phyloP scores from a whole-genome alignment of 1,284 basidiomycete species.

The Rhodotorula mucilaginosa region DNA sequence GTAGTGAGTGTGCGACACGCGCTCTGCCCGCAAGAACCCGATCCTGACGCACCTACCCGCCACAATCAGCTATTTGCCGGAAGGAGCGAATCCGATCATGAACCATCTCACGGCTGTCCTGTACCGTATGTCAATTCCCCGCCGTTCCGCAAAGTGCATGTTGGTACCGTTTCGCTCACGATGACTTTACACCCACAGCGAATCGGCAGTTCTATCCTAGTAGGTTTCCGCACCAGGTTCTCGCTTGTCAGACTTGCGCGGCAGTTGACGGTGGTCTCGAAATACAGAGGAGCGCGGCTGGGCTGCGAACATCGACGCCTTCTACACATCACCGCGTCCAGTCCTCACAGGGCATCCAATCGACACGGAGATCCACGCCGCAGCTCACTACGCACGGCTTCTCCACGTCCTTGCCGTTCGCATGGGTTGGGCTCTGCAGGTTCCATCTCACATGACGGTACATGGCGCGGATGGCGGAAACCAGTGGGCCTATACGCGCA shows the following conservation, averaged over 20 bases:
- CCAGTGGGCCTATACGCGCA: background rate
- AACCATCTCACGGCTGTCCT: conserved; percentile 8
- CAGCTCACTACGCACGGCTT: background rate
- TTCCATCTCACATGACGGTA: background rate
- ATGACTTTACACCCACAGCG: background rate
- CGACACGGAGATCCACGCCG: background rate
- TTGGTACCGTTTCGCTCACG: background rate
- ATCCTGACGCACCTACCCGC: background rate
- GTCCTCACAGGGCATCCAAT: background rate
- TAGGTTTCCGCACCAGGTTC: background rate
- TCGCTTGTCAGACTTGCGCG: too few species aligned
- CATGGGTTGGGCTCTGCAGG: background rate
- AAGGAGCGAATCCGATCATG: conserved; percentile 5
- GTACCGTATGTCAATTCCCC: background rate
- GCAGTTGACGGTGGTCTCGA: background rate
- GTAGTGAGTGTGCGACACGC: background rate
- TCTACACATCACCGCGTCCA: conserved; percentile 6
- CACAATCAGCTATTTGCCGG: background rate
- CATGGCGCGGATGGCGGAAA: background rate
- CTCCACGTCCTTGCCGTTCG: background rate
- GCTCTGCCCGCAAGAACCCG: too few species aligned
- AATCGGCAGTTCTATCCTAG: conserved; percentile 18
- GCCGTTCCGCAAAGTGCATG: background rate
- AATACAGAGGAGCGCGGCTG: conserved; percentile 14
- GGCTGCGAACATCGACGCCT: conserved; percentile 8